These are phyloP conservation scores for Neurospora sp. DNA, from an alignment of 495 filamentous ascomycete genomes.

Conservation along the genomic window DNA sequence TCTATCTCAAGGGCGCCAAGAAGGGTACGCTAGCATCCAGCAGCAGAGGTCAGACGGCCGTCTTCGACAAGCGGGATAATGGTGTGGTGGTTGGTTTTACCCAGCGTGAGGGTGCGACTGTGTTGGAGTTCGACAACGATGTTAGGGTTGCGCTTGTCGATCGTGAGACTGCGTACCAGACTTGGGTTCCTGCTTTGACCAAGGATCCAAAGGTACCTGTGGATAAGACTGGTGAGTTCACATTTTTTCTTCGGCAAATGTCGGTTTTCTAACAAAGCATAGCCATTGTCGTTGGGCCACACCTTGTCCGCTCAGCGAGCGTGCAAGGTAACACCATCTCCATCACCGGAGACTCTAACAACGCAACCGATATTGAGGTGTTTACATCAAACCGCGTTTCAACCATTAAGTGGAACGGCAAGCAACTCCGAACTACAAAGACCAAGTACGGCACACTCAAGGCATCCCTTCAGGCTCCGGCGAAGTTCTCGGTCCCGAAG, in stretches of 20 bases:
- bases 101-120: neutral
- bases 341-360: slow-evolving; percentile 58
- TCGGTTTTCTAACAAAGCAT: neutral
- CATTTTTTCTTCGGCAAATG: neutral
- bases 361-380: slow-evolving; percentile 52
- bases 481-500: slow-evolving; percentile 28
- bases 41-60: neutral
- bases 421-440: slow-evolving; percentile 19
- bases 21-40: neutral
- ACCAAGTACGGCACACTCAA: slow-evolving; percentile 7
- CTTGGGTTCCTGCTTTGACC: slow-evolving; percentile 47
- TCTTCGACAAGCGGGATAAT: neutral
- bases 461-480: slow-evolving; percentile 28
- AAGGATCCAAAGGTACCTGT: slow-evolving; percentile 36
- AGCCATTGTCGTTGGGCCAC: slow-evolving; percentile 51
- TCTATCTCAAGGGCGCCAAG: neutral
- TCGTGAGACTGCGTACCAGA: slow-evolving; percentile 40
- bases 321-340: slow-evolving; percentile 36
- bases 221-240: slow-evolving; percentile 31
- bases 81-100: neutral
- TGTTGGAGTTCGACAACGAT: slow-evolving; percentile 1
- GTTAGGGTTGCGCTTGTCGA: slow-evolving; percentile 31
- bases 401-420: slow-evolving; percentile 54
- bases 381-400: slow-evolving; percentile 32
- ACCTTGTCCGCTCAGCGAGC: slow-evolving; percentile 52